Evolutionary conservation across 805 yeast species (phyloP), one percentile per base, ranked within the genome.

Genomic region (Metschnikowia corniflorae): DNA sequence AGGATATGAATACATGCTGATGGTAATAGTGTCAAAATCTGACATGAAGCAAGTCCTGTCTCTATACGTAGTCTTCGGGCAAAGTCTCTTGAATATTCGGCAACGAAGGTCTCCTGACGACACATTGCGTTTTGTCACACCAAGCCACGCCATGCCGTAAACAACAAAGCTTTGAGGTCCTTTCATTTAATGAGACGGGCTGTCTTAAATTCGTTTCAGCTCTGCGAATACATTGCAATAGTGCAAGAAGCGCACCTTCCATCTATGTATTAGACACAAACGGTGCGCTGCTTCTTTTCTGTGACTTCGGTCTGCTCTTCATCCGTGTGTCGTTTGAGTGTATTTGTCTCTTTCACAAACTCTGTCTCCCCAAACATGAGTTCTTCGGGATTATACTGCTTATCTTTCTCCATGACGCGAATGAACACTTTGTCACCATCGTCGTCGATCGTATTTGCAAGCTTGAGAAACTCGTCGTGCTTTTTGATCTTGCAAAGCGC

Each of bases 401-500:
- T 50, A 25, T 57, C 63, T 42, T 61, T 65, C 37, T 61, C 65
- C 43, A 56, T 52, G 32, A 53, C 56, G 43, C 57, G 58, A 30
- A 59, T 49, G 37, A 55, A 52, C 7, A 67, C 55, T 32, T 49
- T 53, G 22, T 73, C 71, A 2, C 61, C 60, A 13, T 65, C 66
- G 28, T 62, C 65, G 43, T 57, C 60, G 15, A 61, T 49, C 16
- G 54, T 55, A 1, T 62, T 37, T 6, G 62, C 53, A 2, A 70
- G 53, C 29, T 61, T 54, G 5, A 53, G 55, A 33, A 80, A 58
- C 28, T 78, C 80, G 10, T 73, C 76, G 31, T 70, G 57, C 1
- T 77, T 67, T 54, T 79, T 86, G 27, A 78, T 62, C 49, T 71
- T 67, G 40, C 79, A 69, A 35, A 87, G 60, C 31, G 59, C 47